Evolutionary conservation across 1,284 basidiomycete species (phyloP), one percentile per base, ranked within the genome.

Genomic region (Tilletia walkeri): DNA sequence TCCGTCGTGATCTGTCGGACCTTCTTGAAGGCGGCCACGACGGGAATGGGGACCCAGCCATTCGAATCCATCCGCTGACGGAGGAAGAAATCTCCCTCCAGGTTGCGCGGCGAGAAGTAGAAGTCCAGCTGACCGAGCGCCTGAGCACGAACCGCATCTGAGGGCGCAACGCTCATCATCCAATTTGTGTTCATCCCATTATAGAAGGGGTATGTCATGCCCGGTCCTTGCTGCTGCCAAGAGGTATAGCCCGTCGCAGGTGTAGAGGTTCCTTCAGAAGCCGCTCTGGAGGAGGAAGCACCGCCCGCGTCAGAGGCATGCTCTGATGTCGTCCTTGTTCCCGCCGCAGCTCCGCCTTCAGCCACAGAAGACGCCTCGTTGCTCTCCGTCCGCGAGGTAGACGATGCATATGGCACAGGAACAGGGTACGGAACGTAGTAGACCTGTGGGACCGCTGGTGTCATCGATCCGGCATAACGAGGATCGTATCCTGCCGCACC

Each of bases 21-120:
- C 5, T 78, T 68, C 49, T 80, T 82, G 70, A 83, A 83, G 20
- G 67, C 69, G 0, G 76, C 72, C 0, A 83, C 65, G 1, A 76
- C 69, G 0, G 56, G 65, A n/a, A 83, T 69, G 20, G 75, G 71
- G 0, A 82, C 80, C 73, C 73, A 83, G 0, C 82, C 82, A 1
- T 78, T 18, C 0, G 47, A 10, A 67, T 82, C 77, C 82, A 83
- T 83, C 53, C 73, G 73, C 53, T 73, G 68, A 1, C 82, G 73
- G 10, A 83, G 70, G 67, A 75, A 83, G 48, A 80, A 77, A 65
- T 83, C 82, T 6, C 74, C 75, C 24, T 74, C 67, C 24, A 83
- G 65, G 54, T 83, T 83, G 16, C 71, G 72, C 24, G 74, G 71
- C 2, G 77, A 79, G 68, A 83, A 82, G 68, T 83, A 83, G 61